Percentiles rank a stretch among this genome's conserved stretches.
These are phyloP conservation scores for Rhodotorula sp. DNA, from an alignment of 1,284 basidiomycete species.

Conservation along the genomic window DNA sequence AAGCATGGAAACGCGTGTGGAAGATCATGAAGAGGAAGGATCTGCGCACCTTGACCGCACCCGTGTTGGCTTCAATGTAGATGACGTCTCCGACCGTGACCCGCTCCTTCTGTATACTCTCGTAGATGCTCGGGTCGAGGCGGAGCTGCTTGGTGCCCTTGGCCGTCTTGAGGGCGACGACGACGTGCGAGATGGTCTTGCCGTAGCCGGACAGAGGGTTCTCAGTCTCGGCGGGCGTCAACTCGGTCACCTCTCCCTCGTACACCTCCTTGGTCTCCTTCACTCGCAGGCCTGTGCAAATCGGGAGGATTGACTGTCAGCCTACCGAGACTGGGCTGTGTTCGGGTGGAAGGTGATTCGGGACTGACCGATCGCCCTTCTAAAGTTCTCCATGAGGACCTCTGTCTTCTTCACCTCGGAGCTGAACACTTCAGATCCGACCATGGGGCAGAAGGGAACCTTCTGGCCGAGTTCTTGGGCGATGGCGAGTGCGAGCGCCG, in stretches of 20 bases:
- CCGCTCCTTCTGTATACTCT: conserved; percentile 95
- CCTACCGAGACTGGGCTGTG: too few species aligned
- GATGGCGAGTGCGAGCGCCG: conserved; percentile 87
- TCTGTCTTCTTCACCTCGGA: conserved; percentile 99
- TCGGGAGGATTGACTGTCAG: background rate
- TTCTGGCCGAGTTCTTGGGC: conserved; percentile 91
- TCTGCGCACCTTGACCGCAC: conserved; percentile 79
- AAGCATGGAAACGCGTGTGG: background rate
- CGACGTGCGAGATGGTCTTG: conserved; percentile 95
- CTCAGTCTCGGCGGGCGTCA: conserved; percentile 92
- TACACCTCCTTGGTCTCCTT: conserved; percentile 99
- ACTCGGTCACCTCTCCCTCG: conserved; percentile 95
- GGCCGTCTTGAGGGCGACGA: conserved; percentile 94
- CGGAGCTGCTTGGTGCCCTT: conserved; percentile 98
- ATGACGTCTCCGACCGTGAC: conserved; percentile 96
- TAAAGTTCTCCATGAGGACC: conserved; percentile 92
- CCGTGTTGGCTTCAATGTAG: conserved; percentile 90
- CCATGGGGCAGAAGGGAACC: conserved; percentile 98
- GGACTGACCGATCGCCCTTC: conserved; percentile 80
- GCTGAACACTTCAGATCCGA: conserved; percentile 94
- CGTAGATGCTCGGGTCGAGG: conserved; percentile 92
- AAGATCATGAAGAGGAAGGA: background rate
- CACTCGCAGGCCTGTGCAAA: conserved; percentile 75
- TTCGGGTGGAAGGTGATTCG: background rate
- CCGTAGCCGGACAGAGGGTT: conserved; percentile 96